Evolutionary conservation across 331 rosid species (phyloP), one percentile per base, ranked within the genome.

Genomic region (Cucumis variabilis): DNA sequence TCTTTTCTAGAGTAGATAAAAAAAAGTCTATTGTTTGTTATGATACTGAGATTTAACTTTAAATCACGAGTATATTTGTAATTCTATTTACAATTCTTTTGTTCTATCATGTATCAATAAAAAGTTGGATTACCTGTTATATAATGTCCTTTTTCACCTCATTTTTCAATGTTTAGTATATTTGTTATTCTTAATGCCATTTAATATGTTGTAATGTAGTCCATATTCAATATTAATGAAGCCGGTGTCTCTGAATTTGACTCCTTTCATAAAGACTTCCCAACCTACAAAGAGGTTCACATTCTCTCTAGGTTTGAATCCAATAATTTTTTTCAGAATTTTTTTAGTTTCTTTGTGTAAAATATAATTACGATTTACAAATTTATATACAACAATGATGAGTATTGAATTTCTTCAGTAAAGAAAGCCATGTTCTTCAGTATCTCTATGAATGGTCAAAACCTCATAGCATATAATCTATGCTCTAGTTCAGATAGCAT

Each of bases 221-320:
- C 99, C 89, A 97, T 97, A 91, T 97, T 95, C 94, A 93, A 98
- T 91, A 95, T 97, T 93, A 97, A 97, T 15, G 99, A 98, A 89
- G 99, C 99, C 53, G 98, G 95, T 76, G 79, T 90, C 91, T 93
- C 98, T 86, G 99, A 98, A 87, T 95, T 97, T 90, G 90, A 89
- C 84, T 97, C 98, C 55, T 97, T 95, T 70, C 94, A 94, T 88
- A 93, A 84, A 53, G 98, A 97, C 92, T 97, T 94, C 89, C 92
- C 98, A 83, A 91, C 91, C 85, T 86, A 88, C 93, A 97, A 90
- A 92, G 99, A 97, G 98, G 99, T 97, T 72, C 75, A 82, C 83
- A 70, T 75, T 87, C 89, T 79, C 75, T 90, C 91, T 89, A 84
- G 86, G 68, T 84, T 48, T 73, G 85, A 44, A 69, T 69, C 23